These are phyloP conservation scores for Ascomycota sp. DNA, from an alignment of 2,329 filamentous ascomycete genomes.

Conservation along the genomic window DNA sequence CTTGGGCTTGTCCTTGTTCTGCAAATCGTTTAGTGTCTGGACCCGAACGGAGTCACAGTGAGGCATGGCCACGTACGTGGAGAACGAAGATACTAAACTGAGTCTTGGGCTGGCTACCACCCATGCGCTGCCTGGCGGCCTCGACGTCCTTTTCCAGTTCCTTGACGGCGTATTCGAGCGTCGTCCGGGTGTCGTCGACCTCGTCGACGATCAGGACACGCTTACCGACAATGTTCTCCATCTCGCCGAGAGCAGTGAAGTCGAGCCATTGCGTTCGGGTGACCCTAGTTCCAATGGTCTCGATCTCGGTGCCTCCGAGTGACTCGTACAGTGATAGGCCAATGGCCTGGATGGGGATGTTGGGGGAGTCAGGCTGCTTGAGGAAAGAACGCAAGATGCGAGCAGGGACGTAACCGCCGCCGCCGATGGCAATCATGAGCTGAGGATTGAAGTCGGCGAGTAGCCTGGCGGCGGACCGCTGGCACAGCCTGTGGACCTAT, in stretches of 20 bases:
- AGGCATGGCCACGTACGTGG: conserved; percentile 35
- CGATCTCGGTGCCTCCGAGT: conserved; percentile 36
- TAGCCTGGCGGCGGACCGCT: conserved; percentile 60
- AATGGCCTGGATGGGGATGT: conserved; percentile 98
- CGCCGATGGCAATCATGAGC: conserved; percentile 95
- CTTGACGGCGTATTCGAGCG: conserved; percentile 77
- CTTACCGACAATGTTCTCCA: conserved; percentile 77
- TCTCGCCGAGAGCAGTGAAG: conserved; percentile 56
- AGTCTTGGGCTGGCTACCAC: conserved; percentile 43
- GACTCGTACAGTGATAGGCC: conserved; percentile 91
- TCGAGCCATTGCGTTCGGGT: conserved; percentile 97
- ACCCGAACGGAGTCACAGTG: neutral
- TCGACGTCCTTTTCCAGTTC: conserved; percentile 92
- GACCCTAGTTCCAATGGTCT: conserved; percentile 75
- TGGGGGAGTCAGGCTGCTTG: conserved; percentile 63
- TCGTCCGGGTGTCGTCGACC: conserved; percentile 87
- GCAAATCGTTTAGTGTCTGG: neutral
- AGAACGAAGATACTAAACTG: conserved; percentile 88
- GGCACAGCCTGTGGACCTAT: conserved; percentile 92
- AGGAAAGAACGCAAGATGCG: conserved; percentile 95
- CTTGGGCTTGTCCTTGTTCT: conserved; percentile 96
- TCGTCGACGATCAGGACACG: conserved; percentile 83
- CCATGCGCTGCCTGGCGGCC: conserved; percentile 49
- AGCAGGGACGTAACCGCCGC: conserved; percentile 88
- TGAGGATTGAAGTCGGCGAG: conserved; percentile 73